Evolutionary conservation across 257 asterid genomes (phyloP).

Genomic region (Hygrophila difformis): DNA sequence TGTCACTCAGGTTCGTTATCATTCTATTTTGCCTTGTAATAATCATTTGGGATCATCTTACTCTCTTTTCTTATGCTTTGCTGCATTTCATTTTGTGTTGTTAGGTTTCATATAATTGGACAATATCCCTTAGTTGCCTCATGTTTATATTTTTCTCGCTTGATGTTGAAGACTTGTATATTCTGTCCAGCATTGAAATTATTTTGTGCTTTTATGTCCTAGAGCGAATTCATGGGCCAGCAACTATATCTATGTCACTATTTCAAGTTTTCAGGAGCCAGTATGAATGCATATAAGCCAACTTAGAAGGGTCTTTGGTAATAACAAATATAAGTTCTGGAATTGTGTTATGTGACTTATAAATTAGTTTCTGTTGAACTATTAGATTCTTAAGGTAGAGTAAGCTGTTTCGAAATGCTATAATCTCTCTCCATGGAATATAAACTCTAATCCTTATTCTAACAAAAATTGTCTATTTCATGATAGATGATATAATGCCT

Average conservation of each 20-base stretch:
- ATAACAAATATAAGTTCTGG: too few relatives aligned
- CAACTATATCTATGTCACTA: background rate
- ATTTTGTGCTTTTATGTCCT: background rate
- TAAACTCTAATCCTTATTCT: too few relatives aligned
- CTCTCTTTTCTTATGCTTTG: slow-evolving; percentile 9
- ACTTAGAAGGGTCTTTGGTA: background rate
- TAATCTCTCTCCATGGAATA: too few relatives aligned
- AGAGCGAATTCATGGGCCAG: background rate
- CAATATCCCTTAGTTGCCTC: background rate
- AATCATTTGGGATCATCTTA: background rate
- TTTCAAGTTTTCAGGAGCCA: background rate
- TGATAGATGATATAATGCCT: too few relatives aligned
- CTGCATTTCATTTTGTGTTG: background rate
- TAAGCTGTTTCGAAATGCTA: too few relatives aligned
- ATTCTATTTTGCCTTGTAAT: background rate
- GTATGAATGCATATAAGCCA: background rate
- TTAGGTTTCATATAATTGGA: slow-evolving; percentile 8
- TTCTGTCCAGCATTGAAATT: background rate
- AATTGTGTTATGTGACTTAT: too few relatives aligned
- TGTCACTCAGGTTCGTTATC: slow-evolving; percentile 57
- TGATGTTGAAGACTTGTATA: slow-evolving; percentile 2
- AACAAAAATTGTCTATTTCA: too few relatives aligned
- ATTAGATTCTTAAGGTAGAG: too few relatives aligned
- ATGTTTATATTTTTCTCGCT: background rate
- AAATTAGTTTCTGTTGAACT: too few relatives aligned